Percentiles rank a stretch among this genome's conserved stretches.
phyloP scores from a whole-genome alignment of 768 basidiomycete genomes.

The Boletus vermiculosoides region DNA sequence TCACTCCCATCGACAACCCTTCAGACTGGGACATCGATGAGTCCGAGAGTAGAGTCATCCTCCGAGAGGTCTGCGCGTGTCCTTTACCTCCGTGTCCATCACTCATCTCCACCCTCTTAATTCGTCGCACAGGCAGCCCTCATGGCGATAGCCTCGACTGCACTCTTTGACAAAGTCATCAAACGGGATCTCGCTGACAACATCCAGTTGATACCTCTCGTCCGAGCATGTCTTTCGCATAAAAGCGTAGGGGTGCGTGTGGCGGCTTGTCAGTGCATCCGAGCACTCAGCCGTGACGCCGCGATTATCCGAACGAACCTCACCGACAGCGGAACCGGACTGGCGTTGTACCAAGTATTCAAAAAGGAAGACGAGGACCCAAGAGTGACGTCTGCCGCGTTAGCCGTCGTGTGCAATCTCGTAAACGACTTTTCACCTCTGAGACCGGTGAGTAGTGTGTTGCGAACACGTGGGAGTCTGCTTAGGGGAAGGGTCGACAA shows the following conservation, averaged over 20 bases:
- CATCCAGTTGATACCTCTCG: too few relatives aligned
- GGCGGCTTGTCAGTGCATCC: too few relatives aligned
- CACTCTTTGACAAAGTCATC: too few relatives aligned
- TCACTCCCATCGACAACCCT: constrained; percentile 48
- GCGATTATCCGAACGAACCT: constrained; percentile 61
- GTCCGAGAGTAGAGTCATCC: constrained; percentile 48
- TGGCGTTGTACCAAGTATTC: constrained; percentile 64
- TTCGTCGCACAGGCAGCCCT: too few relatives aligned
- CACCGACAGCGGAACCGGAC: constrained; percentile 77
- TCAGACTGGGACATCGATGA: constrained; percentile 69
- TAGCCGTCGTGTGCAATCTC: constrained; percentile 80
- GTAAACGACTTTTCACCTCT: constrained; percentile 85
- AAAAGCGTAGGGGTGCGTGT: too few relatives aligned
- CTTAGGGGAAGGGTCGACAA: constrained; percentile 26
- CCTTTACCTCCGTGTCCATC: background rate
- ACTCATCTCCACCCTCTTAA: too few relatives aligned
- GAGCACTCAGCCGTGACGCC: too few relatives aligned
- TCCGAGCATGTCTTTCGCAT: too few relatives aligned
- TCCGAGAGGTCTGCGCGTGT: constrained; percentile 58
- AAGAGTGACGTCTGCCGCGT: constrained; percentile 67
- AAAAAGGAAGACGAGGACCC: constrained; percentile 59
- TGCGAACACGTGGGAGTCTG: background rate
- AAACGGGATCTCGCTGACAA: too few relatives aligned
- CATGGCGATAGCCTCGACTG: too few relatives aligned
- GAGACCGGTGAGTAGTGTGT: constrained; percentile 49